Percentiles rank a stretch among this genome's conserved stretches.
Conservation (phyloP, 306 rosid species). For the Lathyrus tuberosus region DNA sequence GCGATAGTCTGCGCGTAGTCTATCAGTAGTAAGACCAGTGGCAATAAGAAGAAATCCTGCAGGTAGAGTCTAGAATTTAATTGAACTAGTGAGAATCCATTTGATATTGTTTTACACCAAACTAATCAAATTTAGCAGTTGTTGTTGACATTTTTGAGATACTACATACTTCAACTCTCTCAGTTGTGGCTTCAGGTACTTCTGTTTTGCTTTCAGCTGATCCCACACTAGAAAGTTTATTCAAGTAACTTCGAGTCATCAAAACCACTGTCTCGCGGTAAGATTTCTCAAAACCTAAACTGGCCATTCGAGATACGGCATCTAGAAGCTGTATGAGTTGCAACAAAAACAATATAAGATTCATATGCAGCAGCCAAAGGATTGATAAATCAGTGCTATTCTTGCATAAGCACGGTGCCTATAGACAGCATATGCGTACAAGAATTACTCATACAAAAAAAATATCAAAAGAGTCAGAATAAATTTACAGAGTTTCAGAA, state of each 20-base stretch:
- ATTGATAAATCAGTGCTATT: constrained; percentile 25
- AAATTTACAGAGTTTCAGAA: constrained; percentile 31
- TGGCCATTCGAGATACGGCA: constrained; percentile 95
- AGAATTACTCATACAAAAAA: constrained; percentile 23
- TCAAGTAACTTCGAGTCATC: constrained; percentile 94
- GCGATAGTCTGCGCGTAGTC: constrained; percentile 85
- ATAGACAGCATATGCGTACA: not conserved
- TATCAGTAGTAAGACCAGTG: constrained; percentile 68
- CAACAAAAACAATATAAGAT: constrained; percentile 35
- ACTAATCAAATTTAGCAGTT: constrained; percentile 44
- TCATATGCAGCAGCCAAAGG: constrained; percentile 14
- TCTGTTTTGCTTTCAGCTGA: constrained; percentile 91
- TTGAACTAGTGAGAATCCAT: constrained; percentile 89
- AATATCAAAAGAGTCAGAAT: constrained; percentile 12
- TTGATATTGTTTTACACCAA: constrained; percentile 46
- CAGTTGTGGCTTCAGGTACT: constrained; percentile 87
- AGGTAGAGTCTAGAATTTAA: constrained; percentile 96
- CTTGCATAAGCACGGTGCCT: constrained; percentile 6
- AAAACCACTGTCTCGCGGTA: constrained; percentile 96
- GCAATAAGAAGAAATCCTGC: constrained; percentile 93
- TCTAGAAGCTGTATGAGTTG: constrained; percentile 81
- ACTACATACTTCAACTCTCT: constrained; percentile 87
- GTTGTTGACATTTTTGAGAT: constrained; percentile 38
- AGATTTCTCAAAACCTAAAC: constrained; percentile 98
- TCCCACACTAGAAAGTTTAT: constrained; percentile 85